Evolutionary conservation across 2,329 filamentous ascomycete genomes (phyloP), one percentile per base, ranked within the genome.

Genomic region (Curvularia hawaiiensis): DNA sequence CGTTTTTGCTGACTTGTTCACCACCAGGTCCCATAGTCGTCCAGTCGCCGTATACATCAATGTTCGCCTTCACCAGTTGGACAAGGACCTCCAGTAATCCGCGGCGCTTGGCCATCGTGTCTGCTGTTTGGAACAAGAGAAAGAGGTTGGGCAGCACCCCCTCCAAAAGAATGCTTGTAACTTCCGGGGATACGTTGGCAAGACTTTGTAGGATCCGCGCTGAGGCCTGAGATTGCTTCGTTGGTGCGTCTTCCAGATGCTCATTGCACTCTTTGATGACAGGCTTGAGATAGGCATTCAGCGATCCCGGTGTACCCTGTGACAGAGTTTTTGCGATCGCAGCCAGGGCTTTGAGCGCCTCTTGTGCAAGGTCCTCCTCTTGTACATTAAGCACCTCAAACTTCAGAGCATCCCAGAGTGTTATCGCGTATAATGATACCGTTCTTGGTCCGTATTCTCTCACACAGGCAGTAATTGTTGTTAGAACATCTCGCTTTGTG

Each of bases 321-420:
- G 85, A 84, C 8, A 90, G 76, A 22, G 83, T 80, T 51, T 76
- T 77, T 16, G 85, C 82, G 55, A 89, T 85, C 20, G 79, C 76
- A 52, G 82, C 79, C 9, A 89, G 72, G 2, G 81, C 82, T 22
- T 79, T 75, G 16, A 89, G 73, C 7, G 87, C 84, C 64, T 85
- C 83, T 48, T 86, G 79, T 0, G 85, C 85, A 9, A 90, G 75
- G 50, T 88, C 84, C 53, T 89, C 85, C 65, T 90, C 87, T 70
- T 88, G 85, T 0, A 85, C 83, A 62, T 87, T 88, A 14, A 90
- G 77, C 11, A 90, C 83, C 66, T 90, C 87, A 63, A 88, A 90
- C 69, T 89, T 90, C 50, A 90, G 71, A 9, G 86, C 82, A 64
- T 89, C 86, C 87, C 87, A 90, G 2, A 90, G 77, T 0, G 84